Percentiles rank a stretch among this genome's conserved stretches.
Conservation (phyloP, 257 asterid species). For the Knoxia roxburghii region DNA sequence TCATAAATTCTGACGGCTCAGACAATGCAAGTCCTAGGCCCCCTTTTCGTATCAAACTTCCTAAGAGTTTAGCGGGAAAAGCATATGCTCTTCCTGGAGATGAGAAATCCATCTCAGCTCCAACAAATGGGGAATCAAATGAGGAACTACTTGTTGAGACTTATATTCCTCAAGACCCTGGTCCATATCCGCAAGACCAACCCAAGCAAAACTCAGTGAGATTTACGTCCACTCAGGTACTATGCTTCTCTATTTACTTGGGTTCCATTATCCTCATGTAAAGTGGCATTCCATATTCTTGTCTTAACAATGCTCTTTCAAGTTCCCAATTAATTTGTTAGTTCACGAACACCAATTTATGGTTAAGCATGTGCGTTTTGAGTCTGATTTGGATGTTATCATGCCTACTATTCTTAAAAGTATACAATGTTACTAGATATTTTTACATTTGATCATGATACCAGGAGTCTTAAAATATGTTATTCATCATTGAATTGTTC, state of each 20-base stretch:
- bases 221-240: slow-evolving; percentile 96
- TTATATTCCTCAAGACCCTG: slow-evolving; percentile 88
- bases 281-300: background rate
- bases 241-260: slow-evolving; percentile 11
- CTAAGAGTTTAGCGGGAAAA: slow-evolving; percentile 52
- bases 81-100: slow-evolving; percentile 57
- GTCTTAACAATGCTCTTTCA: background rate
- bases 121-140: slow-evolving; percentile 36
- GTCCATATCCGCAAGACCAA: slow-evolving; percentile 98
- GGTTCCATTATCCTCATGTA: background rate
- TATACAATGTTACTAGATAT: background rate
- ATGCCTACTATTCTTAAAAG: background rate
- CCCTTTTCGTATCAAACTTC: slow-evolving; percentile 72
- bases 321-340: background rate
- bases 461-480: background rate
- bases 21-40: slow-evolving; percentile 57
- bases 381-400: background rate
- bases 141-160: slow-evolving; percentile 75
- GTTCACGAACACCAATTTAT: background rate
- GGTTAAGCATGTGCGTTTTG: background rate
- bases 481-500: background rate
- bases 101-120: slow-evolving; percentile 38
- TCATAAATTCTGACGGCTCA: slow-evolving; percentile 66
- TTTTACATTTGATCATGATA: background rate
- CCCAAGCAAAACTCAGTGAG: slow-evolving; percentile 90